Percentiles rank a stretch among this genome's conserved stretches.
Conservation (phyloP, 2,329 filamentous ascomycete species). For the Fusarium protoensiforme region DNA sequence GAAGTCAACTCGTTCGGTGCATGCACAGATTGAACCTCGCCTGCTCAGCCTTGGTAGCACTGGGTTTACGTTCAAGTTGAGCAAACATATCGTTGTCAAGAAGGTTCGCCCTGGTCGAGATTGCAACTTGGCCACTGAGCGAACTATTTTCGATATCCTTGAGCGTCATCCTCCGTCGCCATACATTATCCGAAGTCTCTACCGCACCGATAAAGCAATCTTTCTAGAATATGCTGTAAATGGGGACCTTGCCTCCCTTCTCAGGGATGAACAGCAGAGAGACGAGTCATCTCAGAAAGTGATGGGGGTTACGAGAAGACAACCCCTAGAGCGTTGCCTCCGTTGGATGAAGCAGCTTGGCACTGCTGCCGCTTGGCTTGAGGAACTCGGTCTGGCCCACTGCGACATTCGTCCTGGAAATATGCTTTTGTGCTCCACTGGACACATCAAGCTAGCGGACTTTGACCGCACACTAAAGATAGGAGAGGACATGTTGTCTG, state of each 20-base stretch:
- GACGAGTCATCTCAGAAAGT: constrained; percentile 8
- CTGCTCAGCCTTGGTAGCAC: constrained; percentile 22
- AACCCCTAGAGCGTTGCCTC: background rate
- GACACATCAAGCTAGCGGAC: constrained; percentile 13
- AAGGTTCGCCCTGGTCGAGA: constrained; percentile 9
- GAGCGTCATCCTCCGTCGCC: constrained; percentile 15
- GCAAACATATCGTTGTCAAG: constrained; percentile 16
- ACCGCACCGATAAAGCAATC: constrained; percentile 6
- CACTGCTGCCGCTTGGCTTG: constrained; percentile 19
- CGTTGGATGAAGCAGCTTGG: constrained; percentile 20
- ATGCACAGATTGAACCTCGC: background rate
- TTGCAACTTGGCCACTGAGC: constrained; percentile 1
- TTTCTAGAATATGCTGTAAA: constrained; percentile 16
- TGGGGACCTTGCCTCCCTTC: constrained; percentile 4
- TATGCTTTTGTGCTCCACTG: constrained; percentile 2
- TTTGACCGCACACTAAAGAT: constrained; percentile 11
- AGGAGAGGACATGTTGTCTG: background rate
- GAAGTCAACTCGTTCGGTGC: background rate
- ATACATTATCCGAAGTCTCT: constrained; percentile 17
- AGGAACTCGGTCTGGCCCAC: constrained; percentile 11
- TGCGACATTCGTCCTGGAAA: constrained; percentile 19
- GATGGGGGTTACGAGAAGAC: constrained; percentile 2
- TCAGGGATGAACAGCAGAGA: constrained; percentile 2
- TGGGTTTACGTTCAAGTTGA: constrained; percentile 18
- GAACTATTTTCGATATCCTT: constrained; percentile 11